These are phyloP conservation scores for Metarhizium album DNA, from an alignment of 2,329 filamentous ascomycete species.

Conservation along the genomic window DNA sequence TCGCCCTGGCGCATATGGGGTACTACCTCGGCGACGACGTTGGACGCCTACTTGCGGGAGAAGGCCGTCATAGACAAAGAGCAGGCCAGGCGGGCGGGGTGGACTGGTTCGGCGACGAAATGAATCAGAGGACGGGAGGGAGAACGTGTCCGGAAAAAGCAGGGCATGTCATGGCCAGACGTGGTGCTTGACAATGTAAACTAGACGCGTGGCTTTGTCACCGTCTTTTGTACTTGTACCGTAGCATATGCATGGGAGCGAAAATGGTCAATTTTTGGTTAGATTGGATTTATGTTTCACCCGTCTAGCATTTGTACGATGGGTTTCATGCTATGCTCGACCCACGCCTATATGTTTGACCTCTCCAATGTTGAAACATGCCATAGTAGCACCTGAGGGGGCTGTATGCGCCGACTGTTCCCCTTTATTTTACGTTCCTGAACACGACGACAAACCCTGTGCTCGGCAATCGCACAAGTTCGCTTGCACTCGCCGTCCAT, in stretches of 20 bases:
- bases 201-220: neutral
- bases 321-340: neutral
- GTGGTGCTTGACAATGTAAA: neutral
- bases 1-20: conserved; percentile 56
- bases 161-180: neutral
- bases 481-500: neutral
- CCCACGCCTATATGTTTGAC: neutral
- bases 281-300: neutral
- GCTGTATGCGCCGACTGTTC: neutral
- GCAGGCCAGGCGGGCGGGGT: conserved; percentile 22
- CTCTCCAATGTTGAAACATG: neutral
- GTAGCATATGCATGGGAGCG: conserved; percentile 4
- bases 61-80: conserved; percentile 23
- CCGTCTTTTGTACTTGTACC: neutral
- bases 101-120: conserved; percentile 12
- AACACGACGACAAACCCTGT: neutral
- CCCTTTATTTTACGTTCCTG: neutral
- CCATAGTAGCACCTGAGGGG: neutral
- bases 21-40: conserved; percentile 43
- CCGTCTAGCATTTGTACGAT: neutral
- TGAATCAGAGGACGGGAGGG: neutral
- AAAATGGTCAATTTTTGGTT: neutral
- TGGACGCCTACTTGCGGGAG: conserved; percentile 28
- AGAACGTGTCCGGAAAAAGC: neutral
- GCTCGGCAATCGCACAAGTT: no score